phyloP scores from a whole-genome alignment of 139 green algal genomes.

The Picochlorum sp. region DNA sequence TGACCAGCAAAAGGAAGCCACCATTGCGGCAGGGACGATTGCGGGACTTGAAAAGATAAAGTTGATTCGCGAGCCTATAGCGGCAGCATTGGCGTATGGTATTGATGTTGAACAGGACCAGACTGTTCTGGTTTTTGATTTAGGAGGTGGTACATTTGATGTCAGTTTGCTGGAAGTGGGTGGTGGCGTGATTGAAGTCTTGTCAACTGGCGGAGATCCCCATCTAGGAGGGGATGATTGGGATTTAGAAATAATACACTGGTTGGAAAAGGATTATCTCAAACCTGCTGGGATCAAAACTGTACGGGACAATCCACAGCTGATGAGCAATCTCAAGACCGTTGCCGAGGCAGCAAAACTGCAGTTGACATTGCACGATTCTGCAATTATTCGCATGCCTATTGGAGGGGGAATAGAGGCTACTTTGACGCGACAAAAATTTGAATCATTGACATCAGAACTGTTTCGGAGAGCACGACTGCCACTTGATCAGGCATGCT shows the following conservation, averaged over 20 bases:
- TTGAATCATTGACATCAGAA: conserved; percentile 49
- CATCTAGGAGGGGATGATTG: conserved; percentile 80
- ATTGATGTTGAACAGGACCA: conserved; percentile 63
- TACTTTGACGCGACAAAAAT: conserved; percentile 28
- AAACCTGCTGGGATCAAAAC: conserved; percentile 15
- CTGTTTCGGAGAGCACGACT: conserved; percentile 50
- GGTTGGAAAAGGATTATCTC: conserved; percentile 45
- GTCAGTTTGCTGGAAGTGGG: conserved; percentile 76
- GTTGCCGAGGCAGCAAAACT: conserved; percentile 70
- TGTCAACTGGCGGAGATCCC: conserved; percentile 72
- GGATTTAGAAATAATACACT: conserved; percentile 55
- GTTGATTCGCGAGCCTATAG: conserved; percentile 74
- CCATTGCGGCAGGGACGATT: conserved; percentile 50
- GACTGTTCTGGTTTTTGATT: conserved; percentile 80
- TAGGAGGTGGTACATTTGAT: conserved; percentile 85
- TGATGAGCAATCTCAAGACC: conserved; percentile 40
- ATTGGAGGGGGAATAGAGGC: conserved; percentile 44
- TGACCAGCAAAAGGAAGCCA: conserved; percentile 63
- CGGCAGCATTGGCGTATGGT: conserved; percentile 79
- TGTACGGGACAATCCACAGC: conserved; percentile 12
- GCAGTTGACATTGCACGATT: conserved; percentile 31
- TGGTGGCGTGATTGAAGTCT: conserved; percentile 71
- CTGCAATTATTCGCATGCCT: conserved; percentile 47
- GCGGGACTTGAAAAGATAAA: conserved; percentile 68
- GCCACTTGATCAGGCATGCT: conserved; percentile 66